A percentile compares a stretch with the other conserved stretches of the same genome.
Evolutionary conservation across 2,329 filamentous ascomycete species (phyloP).

Genomic region (Microcera coccophila): DNA sequence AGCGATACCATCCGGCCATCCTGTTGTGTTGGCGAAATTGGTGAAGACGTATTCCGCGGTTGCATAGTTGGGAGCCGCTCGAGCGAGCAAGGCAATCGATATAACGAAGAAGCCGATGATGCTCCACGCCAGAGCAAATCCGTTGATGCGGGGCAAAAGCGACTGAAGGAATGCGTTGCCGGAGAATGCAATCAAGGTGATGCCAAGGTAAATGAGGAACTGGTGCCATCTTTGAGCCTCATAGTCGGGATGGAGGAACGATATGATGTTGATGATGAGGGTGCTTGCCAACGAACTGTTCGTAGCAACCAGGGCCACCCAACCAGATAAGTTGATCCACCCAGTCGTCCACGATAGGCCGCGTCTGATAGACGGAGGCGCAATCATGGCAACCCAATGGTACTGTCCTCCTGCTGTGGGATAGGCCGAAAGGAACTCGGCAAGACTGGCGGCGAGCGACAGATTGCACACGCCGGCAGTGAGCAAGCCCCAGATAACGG

Average conservation of each 20-base stretch:
- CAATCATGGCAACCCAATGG: constrained; percentile 61
- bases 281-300: constrained; percentile 64
- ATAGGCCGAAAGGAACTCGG: constrained; percentile 65
- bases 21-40: constrained; percentile 30
- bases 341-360: constrained; percentile 32
- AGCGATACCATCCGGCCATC: constrained; percentile 33
- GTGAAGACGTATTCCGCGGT: constrained; percentile 30
- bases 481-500: constrained; percentile 60
- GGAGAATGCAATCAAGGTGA: constrained; percentile 26
- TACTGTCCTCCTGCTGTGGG: constrained; percentile 59
- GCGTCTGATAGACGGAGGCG: constrained; percentile 15
- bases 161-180: constrained; percentile 32
- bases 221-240: constrained; percentile 61
- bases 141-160: constrained; percentile 48
- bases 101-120: constrained; percentile 65
- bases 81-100: constrained; percentile 63
- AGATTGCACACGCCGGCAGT: constrained; percentile 34
- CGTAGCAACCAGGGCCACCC: constrained; percentile 61
- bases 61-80: constrained; percentile 57
- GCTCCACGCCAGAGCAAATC: constrained; percentile 66
- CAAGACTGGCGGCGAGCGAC: constrained; percentile 59
- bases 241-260: constrained; percentile 56
- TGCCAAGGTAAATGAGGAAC: constrained; percentile 50
- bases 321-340: constrained; percentile 67
- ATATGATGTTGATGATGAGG: constrained; percentile 62